Base-by-base conservation (phyloP, 257 asterid species). In the Leonotis leonurus region DNA sequence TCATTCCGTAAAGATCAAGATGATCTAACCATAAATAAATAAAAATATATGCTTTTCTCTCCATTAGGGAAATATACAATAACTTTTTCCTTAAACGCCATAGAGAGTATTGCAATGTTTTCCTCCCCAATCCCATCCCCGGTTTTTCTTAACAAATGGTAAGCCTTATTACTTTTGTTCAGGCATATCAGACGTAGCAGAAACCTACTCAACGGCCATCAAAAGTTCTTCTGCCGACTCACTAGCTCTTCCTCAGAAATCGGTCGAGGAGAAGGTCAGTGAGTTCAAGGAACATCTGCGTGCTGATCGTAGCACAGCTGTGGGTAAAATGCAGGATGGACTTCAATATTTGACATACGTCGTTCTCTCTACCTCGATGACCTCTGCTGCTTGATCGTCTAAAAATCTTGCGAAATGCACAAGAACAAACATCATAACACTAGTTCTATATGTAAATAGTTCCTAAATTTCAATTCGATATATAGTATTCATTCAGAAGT, bases 171-270 rank as follows among this genome's bases (percentile, higher is more conserved):
- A 7, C 39, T 65, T n/a, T 49, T 65, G 41, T 53, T 49, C 89
- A 89, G 99, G 95, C 74, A 81, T 92, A 76, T 81, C 95, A 22
- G 99, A 92, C 14, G 95, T 92, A 60, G 82, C 90, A 14, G 97
- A 92, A 71, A 89, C 92, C 29, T 86, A 81, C 73, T 48, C 76
- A 27, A 89, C 83, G 41, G 97, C 94, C 14, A 75, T 85, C 2
- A 85, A 80, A 74, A 80, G 66, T 27, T 77, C 65, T 21, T 45
- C 79, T 70, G 73, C 86, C 44, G 87, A 84, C 41, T 73, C 82
- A 5, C 78, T 64, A 33, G 86, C 44, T 62, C 43, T 49, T 55
- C 75, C 85, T 2, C 70, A 77, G 71, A 86, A 81, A 60, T 77
- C 89, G 14, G 76, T 89, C 33, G 84, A 81, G 75, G 89, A 83